Base-by-base conservation (phyloP, 352 stramenopile genomes). In the Phytophthora syringae region DNA sequence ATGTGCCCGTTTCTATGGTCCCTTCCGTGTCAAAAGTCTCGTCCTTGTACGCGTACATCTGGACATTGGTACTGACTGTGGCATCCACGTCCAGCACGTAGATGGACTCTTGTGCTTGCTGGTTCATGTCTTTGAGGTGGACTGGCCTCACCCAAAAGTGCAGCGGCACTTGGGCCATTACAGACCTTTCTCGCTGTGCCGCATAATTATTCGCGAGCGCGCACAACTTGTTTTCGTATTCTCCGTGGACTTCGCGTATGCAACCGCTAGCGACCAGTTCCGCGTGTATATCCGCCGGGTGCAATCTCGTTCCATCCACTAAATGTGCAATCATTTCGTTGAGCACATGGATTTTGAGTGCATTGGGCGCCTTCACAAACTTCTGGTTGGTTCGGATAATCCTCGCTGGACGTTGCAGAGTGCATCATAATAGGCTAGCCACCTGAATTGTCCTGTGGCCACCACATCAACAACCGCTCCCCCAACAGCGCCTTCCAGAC, bases 41-140 rank as follows among this genome's bases (percentile, higher is more conserved):
- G 5, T 32, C 27, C 27, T 32, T 32, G 27, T 32, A 32, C 5
- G 27, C 27, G 9, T 32, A 32, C 27, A 32, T 32, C 27, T 32
- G 27, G 27, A 32, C 27, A 32, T 32, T 32, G 27, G 27, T 32
- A 3, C 20, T 12, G 2, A 11, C 39, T 2, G 9, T 2, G 0
- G 15, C n/a, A 11, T 32, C 1, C 20, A 60, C 40, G 13, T 60
- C 37, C 25, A 60, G 20, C 7, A 60, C 40, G 12, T 52, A 51
- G 2, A 52, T 15, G 3, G 9, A 4, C 15, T 60, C 52, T 28
- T 39, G 9, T 20, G 52, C 52, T 9, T 52, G 40, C 27, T 32
- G 27, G 5, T 10, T 9, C 7, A 39, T 39, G 12, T n/a, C n/a
- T n/a, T n/a, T n/a, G n/a, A n/a, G n/a, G n/a, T n/a, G 32, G 2